Base-by-base conservation (phyloP, 257 asterid genomes). In the Craterostigma plantagineum region DNA sequence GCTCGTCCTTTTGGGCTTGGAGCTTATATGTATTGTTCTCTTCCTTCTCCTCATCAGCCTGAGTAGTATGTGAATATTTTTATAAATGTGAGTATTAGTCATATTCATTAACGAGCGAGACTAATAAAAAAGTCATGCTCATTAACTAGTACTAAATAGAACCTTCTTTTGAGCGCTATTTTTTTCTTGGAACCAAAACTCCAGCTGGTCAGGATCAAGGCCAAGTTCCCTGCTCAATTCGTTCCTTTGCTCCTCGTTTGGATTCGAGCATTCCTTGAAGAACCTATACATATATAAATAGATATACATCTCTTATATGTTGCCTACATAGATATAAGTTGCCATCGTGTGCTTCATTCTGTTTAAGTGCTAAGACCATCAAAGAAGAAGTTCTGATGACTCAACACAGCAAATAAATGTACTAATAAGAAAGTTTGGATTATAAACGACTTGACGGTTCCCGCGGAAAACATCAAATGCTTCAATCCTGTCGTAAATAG, bases 131-230 rank as follows among this genome's bases (percentile, higher is more conserved):
- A 34, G 7, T 6, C 11, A 34, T 34, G 7, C 37, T 11, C 11
- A 38, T 15, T 38, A 15, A 7, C 13, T 38, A 38, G 13, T 42
- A 16, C 39, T 11, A 13, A 10, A 7, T 27, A 35, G 35, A 12
- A 74, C 79, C 94, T 71, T 74, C 10, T 54, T 61, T 50, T 71
- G 83, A 36, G 73, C 67, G 46, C 78, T 60, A 51, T 2, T 23
- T 6, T 74, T 77, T 27, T 77, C 77, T 63, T 81, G 87, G 66
- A 81, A 77, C 92, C 83, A 81, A 54, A 57, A 77, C 43, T 72
- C 66, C 14, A 81, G 65, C 54, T 75, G 90, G 38, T 53, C 54
- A 33, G 70, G 71, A 38, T 81, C 87, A 27, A 81, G 79, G 33
- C 79, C 75, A 4, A 60, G 43, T 36, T 75, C 70, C 37, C 49